A percentile compares a stretch with the other conserved stretches of the same genome.
Conservation (phyloP, 192 early-diverging fungal genomes). For the Coemansia sp. region DNA sequence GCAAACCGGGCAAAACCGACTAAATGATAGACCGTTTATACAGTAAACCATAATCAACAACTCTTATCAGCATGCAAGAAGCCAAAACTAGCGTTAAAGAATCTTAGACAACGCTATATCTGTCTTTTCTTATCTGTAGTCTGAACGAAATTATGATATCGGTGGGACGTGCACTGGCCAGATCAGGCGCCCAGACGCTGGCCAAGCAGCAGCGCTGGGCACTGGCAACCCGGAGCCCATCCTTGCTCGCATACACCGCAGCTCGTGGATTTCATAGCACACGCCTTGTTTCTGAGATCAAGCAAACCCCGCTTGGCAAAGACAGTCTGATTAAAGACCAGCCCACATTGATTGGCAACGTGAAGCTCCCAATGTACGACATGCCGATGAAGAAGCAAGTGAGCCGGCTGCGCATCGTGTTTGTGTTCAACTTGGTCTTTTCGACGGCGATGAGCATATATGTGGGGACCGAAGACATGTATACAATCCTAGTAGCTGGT, state of each 20-base stretch:
- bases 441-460: constrained; percentile 29
- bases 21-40: no score
- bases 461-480: constrained; percentile 35
- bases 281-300: background rate
- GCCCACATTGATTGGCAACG: background rate
- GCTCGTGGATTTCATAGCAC: background rate
- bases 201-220: background rate
- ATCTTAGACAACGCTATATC: no score
- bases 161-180: background rate
- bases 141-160: background rate
- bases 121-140: background rate
- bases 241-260: background rate
- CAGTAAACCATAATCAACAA: no score
- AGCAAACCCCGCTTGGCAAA: background rate
- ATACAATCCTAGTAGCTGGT: constrained; percentile 28
- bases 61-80: no score
- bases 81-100: no score
- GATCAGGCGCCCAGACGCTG: background rate
- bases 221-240: background rate
- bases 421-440: constrained; percentile 34
- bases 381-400: constrained; percentile 40
- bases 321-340: background rate
- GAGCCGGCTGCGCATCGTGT: constrained; percentile 33
- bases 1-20: no score
- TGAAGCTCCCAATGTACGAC: constrained; percentile 49